phyloP scores from a whole-genome alignment of 225 moss, liverwort and hornwort genomes.

The Climacium dendroides region DNA sequence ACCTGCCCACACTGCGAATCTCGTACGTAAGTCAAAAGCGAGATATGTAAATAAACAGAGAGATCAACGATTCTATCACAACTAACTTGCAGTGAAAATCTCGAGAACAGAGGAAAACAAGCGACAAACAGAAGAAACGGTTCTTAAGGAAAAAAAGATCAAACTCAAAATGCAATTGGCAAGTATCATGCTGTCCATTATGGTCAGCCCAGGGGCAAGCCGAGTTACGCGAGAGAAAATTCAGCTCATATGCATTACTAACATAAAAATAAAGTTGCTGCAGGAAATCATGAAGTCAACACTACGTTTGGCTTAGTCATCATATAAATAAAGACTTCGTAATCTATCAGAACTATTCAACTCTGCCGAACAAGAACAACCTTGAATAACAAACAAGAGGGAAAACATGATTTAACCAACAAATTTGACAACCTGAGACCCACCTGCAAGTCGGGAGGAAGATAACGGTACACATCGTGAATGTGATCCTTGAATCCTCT shows the following conservation, averaged over 20 bases:
- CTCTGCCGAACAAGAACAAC: background rate
- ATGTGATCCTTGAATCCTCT: conserved; percentile 88
- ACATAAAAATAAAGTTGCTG: background rate
- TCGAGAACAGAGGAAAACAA: too few species aligned
- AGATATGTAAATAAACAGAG: too few species aligned
- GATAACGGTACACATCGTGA: conserved; percentile 80
- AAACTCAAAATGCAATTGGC: too few species aligned
- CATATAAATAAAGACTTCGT: background rate
- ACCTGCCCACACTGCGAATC: too few species aligned
- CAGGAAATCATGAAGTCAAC: background rate
- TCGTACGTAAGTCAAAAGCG: too few species aligned
- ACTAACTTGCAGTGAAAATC: too few species aligned
- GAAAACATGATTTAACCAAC: background rate
- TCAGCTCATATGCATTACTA: background rate
- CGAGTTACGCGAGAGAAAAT: too few species aligned
- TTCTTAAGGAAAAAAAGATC: too few species aligned
- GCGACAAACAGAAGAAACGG: too few species aligned
- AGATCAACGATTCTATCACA: too few species aligned
- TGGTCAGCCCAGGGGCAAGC: too few species aligned
- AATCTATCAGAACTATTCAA: background rate
- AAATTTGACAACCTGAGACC: background rate
- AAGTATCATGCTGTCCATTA: too few species aligned
- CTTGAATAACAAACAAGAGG: background rate
- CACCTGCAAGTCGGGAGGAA: conserved; percentile 81
- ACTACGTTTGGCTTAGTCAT: background rate